These are phyloP conservation scores for Xerocomus tenax DNA, from an alignment of 1,284 basidiomycete species.

Conservation along the genomic window DNA sequence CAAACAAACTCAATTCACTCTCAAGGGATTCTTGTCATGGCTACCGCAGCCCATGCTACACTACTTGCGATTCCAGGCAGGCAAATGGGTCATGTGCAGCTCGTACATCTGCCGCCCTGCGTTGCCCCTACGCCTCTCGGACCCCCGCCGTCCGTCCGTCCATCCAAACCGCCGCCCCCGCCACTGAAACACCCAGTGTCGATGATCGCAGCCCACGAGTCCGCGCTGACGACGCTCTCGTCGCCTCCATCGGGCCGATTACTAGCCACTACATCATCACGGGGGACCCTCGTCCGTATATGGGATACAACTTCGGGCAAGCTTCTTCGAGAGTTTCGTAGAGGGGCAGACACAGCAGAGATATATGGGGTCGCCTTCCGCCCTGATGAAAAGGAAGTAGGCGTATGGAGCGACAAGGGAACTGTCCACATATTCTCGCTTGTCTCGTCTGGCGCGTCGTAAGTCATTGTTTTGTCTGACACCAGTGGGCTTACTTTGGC, in stretches of 20 bases:
- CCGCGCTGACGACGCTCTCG: constrained; percentile 70
- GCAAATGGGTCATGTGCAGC: constrained; percentile 84
- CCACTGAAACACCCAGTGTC: constrained; percentile 60
- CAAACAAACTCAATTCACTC: constrained; percentile 5
- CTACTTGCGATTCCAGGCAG: constrained; percentile 81
- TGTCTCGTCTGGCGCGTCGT: constrained; percentile 55
- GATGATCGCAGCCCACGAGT: constrained; percentile 81
- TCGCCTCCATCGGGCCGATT: constrained; percentile 71
- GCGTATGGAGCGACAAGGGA: constrained; percentile 93
- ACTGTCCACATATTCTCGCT: constrained; percentile 88
- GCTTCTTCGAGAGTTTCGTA: constrained; percentile 71
- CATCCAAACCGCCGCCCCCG: constrained; percentile 46
- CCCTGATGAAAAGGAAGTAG: constrained; percentile 71
- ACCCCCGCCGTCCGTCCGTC: constrained; percentile 28
- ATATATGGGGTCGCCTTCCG: constrained; percentile 83
- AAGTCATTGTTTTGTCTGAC: constrained; percentile 30
- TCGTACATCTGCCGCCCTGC: constrained; percentile 80
- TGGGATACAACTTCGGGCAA: constrained; percentile 79
- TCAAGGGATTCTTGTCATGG: constrained; percentile 75
- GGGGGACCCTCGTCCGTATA: constrained; percentile 81
- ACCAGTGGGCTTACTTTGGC: constrained; percentile 8
- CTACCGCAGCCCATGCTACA: constrained; percentile 69
- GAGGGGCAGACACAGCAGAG: constrained; percentile 85
- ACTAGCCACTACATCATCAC: constrained; percentile 76
- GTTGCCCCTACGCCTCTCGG: constrained; percentile 30